Evolutionary conservation across 2,329 filamentous ascomycete species (phyloP), one percentile per base, ranked within the genome.

Genomic region (Scedosporium dehoogii): DNA sequence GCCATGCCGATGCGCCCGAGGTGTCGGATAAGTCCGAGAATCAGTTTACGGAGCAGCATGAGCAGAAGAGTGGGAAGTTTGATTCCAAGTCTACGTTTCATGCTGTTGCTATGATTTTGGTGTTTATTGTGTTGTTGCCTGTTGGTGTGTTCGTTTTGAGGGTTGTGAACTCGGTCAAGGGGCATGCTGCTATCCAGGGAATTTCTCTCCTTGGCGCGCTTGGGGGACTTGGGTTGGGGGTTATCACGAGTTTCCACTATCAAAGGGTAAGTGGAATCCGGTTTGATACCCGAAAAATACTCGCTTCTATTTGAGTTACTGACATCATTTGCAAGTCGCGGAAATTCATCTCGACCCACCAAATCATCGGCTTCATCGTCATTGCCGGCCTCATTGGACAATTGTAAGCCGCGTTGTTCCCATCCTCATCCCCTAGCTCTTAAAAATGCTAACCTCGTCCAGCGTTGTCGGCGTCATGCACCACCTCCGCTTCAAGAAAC

Each of bases 351-450:
- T 77, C 77, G 1, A 72, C 76, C 7, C 85, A 87, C 67, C 84
- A 87, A 68, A 75, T 87, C 59, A 73, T 88, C 63, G 85, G 85
- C 7, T 75, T 84, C 63, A 69, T 86, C 16, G 72, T 85, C 46
- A 73, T 83, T 56, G 71, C 77, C 53, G 76, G 81, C 59, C 71
- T 85, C 60, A 69, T 87, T 16, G 73, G 69, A 4, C 83, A 86
- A 67, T 79, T 84, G 60, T 62, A 51, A 57, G 60, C 23, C 21
- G 7, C 2, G n/a, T 27, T 21, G 23, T 29, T 41, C 18, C 51
- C 9, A 29, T 7, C n/a, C n/a, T 29, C 48, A 5, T 9, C 14
- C 18, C 55, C 25, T 4, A 10, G 27, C 12, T 1, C 9, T 10
- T 27, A 1, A 7, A 3, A n/a, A 48, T 48, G 42, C 60, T 62